These are phyloP conservation scores for Strobilomyces dryophilus DNA, from an alignment of 768 basidiomycete genomes.

Conservation along the genomic window DNA sequence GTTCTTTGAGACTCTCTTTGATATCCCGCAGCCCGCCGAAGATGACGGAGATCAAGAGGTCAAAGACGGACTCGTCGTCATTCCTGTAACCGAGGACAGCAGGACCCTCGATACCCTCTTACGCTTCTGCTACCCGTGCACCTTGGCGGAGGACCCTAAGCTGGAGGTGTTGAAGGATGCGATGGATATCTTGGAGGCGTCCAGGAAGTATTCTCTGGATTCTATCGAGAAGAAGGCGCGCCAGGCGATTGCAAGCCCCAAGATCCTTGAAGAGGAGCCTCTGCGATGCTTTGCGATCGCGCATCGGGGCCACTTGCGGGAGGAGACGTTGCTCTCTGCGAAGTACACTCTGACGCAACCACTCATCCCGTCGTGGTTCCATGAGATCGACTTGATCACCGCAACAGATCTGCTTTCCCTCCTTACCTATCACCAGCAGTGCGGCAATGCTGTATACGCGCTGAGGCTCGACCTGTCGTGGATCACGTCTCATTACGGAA, in stretches of 20 bases:
- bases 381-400: conserved; percentile 26
- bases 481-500: conserved; percentile 8
- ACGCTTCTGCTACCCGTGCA: conserved; percentile 11
- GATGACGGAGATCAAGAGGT: background rate
- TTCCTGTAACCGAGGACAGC: background rate
- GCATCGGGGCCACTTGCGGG: background rate
- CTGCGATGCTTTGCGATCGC: background rate
- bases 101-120: background rate
- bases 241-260: background rate
- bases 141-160: background rate
- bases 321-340: background rate
- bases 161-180: background rate
- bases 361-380: conserved; percentile 18
- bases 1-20: background rate
- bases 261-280: background rate
- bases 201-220: background rate
- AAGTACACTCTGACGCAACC: conserved; percentile 22
- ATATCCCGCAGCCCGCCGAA: background rate
- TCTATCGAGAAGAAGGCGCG: background rate
- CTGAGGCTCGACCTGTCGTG: conserved; percentile 7
- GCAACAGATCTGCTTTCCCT: conserved; percentile 23
- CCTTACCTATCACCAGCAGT: conserved; percentile 18
- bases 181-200: background rate
- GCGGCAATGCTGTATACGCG: conserved; percentile 9
- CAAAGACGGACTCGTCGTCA: background rate